A percentile compares a stretch with the other conserved stretches of the same genome.
These are phyloP conservation scores for Beauveria sp. DNA, from an alignment of 2,329 filamentous ascomycete species.

Conservation along the genomic window DNA sequence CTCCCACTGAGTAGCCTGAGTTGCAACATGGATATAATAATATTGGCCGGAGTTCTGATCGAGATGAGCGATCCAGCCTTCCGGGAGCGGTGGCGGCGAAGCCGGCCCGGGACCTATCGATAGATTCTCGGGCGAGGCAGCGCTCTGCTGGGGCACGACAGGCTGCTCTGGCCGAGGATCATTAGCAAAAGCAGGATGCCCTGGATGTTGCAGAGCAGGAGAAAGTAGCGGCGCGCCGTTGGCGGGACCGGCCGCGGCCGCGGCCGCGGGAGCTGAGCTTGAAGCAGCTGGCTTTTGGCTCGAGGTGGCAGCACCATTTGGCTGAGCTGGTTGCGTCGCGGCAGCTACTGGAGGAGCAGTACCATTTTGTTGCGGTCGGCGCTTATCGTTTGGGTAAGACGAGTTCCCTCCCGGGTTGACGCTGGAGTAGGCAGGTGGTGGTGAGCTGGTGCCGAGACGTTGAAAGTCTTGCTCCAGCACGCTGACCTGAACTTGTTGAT, in stretches of 20 bases:
- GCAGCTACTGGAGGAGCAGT: conserved; percentile 16
- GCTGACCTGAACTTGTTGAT: conserved; percentile 47
- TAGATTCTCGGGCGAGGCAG: neutral
- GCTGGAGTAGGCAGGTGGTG: conserved; percentile 92
- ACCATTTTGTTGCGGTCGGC: conserved; percentile 36
- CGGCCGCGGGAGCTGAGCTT: conserved; percentile 18
- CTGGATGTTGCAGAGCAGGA: conserved; percentile 48
- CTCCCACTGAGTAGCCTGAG: conserved; percentile 96
- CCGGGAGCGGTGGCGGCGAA: conserved; percentile 86
- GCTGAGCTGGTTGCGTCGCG: conserved; percentile 22
- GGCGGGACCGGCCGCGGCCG: conserved; percentile 25
- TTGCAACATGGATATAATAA: conserved; percentile 95
- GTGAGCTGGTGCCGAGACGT: conserved; percentile 72
- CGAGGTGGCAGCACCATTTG: conserved; percentile 18
- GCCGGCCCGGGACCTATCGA: conserved; percentile 46
- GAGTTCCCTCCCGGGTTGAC: conserved; percentile 48
- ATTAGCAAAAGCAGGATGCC: conserved; percentile 88
- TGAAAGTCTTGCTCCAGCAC: conserved; percentile 83
- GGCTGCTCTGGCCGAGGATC: conserved; percentile 55
- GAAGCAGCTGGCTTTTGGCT: conserved; percentile 13
- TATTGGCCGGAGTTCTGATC: conserved; percentile 96
- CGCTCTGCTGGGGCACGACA: conserved; percentile 36
- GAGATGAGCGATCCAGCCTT: conserved; percentile 96
- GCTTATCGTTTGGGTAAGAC: conserved; percentile 75
- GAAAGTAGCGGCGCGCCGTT: conserved; percentile 20